These are phyloP conservation scores for Cladosporium sp. DNA, from an alignment of 2,329 filamentous ascomycete species.

Conservation along the genomic window DNA sequence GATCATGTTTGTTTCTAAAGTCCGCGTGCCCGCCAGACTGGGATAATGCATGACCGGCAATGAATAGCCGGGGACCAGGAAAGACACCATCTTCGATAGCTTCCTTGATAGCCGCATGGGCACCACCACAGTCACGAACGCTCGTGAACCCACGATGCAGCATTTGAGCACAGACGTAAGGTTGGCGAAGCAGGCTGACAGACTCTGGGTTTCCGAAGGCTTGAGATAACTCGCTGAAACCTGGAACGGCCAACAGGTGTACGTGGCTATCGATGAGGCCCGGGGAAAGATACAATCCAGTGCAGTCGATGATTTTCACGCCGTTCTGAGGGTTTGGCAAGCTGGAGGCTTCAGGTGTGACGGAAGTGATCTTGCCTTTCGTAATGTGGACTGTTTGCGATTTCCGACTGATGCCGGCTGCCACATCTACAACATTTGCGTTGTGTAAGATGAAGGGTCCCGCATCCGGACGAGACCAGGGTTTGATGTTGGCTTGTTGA, in stretches of 20 bases:
- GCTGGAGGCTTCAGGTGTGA: slow-evolving; percentile 9
- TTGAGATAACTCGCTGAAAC: slow-evolving; percentile 29
- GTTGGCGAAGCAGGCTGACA: slow-evolving; percentile 32
- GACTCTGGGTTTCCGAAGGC: slow-evolving; percentile 27
- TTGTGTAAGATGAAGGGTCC: slow-evolving; percentile 37
- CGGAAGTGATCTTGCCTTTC: slow-evolving; percentile 14
- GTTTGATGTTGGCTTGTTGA: slow-evolving; percentile 19
- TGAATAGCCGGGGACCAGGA: slow-evolving; percentile 50
- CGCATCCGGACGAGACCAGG: slow-evolving; percentile 25
- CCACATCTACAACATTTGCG: slow-evolving; percentile 42
- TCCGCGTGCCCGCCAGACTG: slow-evolving; percentile 56
- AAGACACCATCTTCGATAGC: slow-evolving; percentile 52
- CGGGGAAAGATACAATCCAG: slow-evolving; percentile 38
- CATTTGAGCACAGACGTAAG: slow-evolving; percentile 44
- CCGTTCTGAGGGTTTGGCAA: no score
- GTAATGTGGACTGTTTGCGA: slow-evolving; percentile 16
- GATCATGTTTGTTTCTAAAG: slow-evolving; percentile 39
- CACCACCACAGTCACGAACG: slow-evolving; percentile 53
- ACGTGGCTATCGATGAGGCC: slow-evolving; percentile 48
- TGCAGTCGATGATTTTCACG: slow-evolving; percentile 30
- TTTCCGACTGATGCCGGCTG: slow-evolving; percentile 25
- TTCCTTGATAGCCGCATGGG: slow-evolving; percentile 48
- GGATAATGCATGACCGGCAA: slow-evolving; percentile 47
- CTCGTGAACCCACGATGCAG: slow-evolving; percentile 53
- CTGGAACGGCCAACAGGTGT: slow-evolving; percentile 39